Evolutionary conservation across 2,329 filamentous ascomycete genomes (phyloP), one percentile per base, ranked within the genome.

Genomic region (Fusarium nurragi): DNA sequence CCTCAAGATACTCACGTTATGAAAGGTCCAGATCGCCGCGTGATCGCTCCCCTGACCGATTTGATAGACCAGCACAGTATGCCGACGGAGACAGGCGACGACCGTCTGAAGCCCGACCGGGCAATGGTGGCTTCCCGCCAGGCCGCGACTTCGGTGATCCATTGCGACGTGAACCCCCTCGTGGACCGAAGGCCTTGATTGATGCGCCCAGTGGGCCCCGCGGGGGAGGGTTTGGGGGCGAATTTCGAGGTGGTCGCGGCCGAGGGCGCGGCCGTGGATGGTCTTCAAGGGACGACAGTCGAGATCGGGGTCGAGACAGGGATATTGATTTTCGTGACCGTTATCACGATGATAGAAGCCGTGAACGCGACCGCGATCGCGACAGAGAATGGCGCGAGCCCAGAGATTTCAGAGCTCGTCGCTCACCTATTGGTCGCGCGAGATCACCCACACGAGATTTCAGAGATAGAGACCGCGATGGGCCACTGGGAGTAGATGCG

Each of bases 151-250:
- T 88, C 63, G 81, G 83, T 52, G 85, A 88, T 69, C 74, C 83
- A 68, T 65, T 84, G 74, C 75, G 80, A 26, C 84, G 90, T 66
- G 92, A 96, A 64, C 89, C 91, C 3, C 93, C 93, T 4, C 86
- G 93, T 54, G 93, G 91, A 1, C 93, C 93, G 12, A 93, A 94
- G 76, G 92, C 91, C 5, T 80, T 93, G 55, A 85, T 90, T 59
- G 91, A 94, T 60, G 79, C 86, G 26, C 85, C 87, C n/a, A 86
- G 84, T 64, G 88, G 88, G 26, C 89, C 88, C 14, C 85, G 91
- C 55, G 89, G 89, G 39, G 84, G 88, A 55, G 87, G 86, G 10
- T 91, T 89, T 72, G 80, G 80, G 4, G 83, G 86, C 22, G 90
- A 92, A 49, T 89, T 88, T 68, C 82, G 86, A 64, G 82, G 81